phyloP scores from a whole-genome alignment of 192 early-diverging fungal genomes.

The Diversispora epigaea region DNA sequence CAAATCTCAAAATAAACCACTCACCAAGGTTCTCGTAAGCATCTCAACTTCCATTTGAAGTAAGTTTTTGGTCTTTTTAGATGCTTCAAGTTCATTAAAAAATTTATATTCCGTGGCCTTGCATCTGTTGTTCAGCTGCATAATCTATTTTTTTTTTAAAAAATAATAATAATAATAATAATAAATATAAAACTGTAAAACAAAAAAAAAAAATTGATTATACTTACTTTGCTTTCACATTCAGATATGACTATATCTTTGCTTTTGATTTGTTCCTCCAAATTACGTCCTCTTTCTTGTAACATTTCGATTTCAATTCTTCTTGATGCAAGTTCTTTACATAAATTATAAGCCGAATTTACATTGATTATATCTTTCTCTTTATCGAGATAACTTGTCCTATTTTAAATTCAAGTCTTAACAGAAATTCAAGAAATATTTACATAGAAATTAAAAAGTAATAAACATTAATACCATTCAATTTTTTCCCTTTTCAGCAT shows the following conservation, averaged over 20 bases:
- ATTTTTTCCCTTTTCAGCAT: conserved; percentile 21
- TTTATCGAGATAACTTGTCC: neutral
- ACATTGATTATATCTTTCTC: conserved; percentile 1
- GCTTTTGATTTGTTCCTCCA: conserved; percentile 8
- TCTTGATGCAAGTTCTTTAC: neutral
- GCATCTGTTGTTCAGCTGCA: neutral
- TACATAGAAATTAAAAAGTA: neutral
- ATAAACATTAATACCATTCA: neutral
- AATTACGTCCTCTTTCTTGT: neutral
- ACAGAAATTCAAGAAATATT: neutral
- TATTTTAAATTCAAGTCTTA: neutral
- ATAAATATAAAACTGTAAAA: neutral
- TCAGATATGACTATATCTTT: conserved; percentile 2
- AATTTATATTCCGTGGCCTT: conserved; percentile 8
- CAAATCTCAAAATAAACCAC: neutral
- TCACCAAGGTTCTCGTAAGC: neutral
- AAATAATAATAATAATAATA: neutral
- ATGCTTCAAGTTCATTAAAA: neutral
- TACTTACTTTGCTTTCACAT: conserved; percentile 10
- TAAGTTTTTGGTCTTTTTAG: conserved; percentile 9
- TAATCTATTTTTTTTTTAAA: conserved; percentile 9
- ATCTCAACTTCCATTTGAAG: conserved; percentile 3
- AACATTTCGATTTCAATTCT: conserved; percentile 16
- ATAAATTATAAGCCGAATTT: conserved; percentile 11
- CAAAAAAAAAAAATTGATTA: neutral